Evolutionary conservation across 805 yeast genomes (phyloP).

Genomic region (Candida coleopterorum): DNA sequence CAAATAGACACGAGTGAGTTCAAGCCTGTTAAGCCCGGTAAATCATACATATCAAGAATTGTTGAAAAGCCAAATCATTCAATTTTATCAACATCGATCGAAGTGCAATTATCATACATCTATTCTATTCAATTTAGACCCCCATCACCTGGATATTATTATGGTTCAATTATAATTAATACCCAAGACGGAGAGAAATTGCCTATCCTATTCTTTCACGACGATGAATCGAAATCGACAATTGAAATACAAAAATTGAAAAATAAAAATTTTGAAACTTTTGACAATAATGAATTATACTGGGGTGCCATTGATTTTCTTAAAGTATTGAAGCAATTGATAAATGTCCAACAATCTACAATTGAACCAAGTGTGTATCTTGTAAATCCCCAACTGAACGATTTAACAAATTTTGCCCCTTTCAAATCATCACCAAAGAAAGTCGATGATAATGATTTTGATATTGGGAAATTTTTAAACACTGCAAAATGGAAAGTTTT

Average conservation of each 20-base stretch:
- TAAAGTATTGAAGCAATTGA: constrained; percentile 45
- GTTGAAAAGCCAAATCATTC: constrained; percentile 52
- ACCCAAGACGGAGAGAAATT: constrained; percentile 61
- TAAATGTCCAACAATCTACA: constrained; percentile 63
- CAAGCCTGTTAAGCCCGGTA: constrained; percentile 2
- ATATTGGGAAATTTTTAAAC: constrained; percentile 47
- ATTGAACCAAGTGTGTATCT: constrained; percentile 69
- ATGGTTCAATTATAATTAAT: constrained; percentile 77
- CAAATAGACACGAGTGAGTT: constrained; percentile 39
- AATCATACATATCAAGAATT: constrained; percentile 11
- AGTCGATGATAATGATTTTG: constrained; percentile 18
- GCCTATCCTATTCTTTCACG: constrained; percentile 91
- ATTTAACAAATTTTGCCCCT: constrained; percentile 53
- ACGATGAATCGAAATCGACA: constrained; percentile 78
- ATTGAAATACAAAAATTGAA: constrained; percentile 53
- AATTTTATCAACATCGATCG: constrained; percentile 61
- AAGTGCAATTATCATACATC: constrained; percentile 52
- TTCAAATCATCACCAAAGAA: constrained; percentile 19
- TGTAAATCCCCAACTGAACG: constrained; percentile 72
- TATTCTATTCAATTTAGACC: constrained; percentile 80
- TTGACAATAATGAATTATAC: constrained; percentile 50
- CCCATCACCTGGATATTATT: constrained; percentile 88
- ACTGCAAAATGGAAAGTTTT: constrained; percentile 83
- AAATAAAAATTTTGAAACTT: constrained; percentile 69
- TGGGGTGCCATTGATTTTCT: constrained; percentile 93